Evolutionary conservation across 148 eudicot genomes (phyloP).

Genomic region (Dianthus caryophyllus): DNA sequence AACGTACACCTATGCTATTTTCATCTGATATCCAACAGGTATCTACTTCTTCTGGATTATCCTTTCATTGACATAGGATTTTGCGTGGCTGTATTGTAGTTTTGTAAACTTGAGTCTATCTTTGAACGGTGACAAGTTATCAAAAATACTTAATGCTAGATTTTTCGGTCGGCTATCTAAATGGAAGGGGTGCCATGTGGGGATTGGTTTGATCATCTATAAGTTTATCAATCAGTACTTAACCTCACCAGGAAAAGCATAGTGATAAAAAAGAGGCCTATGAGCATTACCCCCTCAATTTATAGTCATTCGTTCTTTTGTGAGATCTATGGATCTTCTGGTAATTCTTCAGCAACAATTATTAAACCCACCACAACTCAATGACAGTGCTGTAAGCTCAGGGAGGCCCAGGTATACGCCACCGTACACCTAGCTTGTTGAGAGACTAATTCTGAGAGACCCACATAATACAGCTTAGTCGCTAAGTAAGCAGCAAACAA

Average conservation of each 20-base stretch:
- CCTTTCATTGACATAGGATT: neutral
- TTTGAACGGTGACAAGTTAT: neutral
- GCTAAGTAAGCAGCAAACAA: too few species aligned
- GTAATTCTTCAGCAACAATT: neutral
- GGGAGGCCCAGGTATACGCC: too few species aligned
- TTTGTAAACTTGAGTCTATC: neutral
- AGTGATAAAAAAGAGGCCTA: neutral
- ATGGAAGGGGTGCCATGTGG: neutral
- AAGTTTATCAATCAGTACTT: neutral
- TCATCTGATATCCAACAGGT: conserved; percentile 80
- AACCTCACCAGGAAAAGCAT: neutral
- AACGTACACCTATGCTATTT: conserved; percentile 52
- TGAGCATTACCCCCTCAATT: conserved; percentile 1
- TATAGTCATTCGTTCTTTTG: neutral
- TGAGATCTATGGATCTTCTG: neutral
- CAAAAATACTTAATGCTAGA: neutral
- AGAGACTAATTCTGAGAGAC: too few species aligned
- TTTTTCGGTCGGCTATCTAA: neutral
- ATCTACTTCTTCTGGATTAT: conserved; percentile 9
- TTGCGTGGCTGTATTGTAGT: neutral
- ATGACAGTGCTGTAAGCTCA: neutral
- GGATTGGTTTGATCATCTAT: neutral
- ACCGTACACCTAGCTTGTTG: too few species aligned
- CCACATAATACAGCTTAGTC: too few species aligned
- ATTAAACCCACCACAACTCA: neutral